Conservation (phyloP, 305 asterid species). For the Ruellia speciosa region DNA sequence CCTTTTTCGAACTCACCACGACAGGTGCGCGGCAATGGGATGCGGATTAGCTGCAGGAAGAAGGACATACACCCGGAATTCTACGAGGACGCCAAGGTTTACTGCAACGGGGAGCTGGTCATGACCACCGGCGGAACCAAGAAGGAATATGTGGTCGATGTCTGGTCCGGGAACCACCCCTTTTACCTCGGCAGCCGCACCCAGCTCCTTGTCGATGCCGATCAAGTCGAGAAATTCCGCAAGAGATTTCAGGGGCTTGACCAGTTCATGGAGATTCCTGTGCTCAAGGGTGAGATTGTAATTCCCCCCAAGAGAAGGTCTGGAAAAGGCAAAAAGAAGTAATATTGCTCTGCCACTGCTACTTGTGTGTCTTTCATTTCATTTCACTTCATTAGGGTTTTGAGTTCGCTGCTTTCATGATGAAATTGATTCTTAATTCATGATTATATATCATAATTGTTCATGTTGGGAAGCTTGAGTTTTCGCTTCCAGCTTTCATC, state of each 20-base stretch:
- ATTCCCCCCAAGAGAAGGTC: slow-evolving; percentile 69
- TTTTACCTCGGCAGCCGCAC: slow-evolving; percentile 79
- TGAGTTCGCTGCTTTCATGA: too few relatives aligned
- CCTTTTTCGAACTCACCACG: slow-evolving; percentile 24
- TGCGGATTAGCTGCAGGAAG: slow-evolving; percentile 75
- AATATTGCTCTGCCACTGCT: slow-evolving; percentile 7
- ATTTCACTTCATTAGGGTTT: too few relatives aligned
- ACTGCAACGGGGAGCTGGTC: slow-evolving; percentile 88
- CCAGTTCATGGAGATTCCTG: slow-evolving; percentile 69
- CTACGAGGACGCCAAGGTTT: slow-evolving; percentile 66
- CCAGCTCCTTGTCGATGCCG: slow-evolving; percentile 48
- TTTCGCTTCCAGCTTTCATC: too few relatives aligned
- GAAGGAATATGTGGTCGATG: slow-evolving; percentile 79
- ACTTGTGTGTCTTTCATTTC: too few relatives aligned
- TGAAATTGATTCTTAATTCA: too few relatives aligned
- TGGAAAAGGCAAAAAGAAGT: slow-evolving; percentile 65
- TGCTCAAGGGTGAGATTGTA: slow-evolving; percentile 82
- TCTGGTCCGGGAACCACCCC: slow-evolving; percentile 96
- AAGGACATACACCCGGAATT: slow-evolving; percentile 82
- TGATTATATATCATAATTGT: too few relatives aligned
- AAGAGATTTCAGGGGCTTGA: slow-evolving; percentile 62
- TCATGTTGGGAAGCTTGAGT: too few relatives aligned
- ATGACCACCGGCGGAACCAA: slow-evolving; percentile 95
- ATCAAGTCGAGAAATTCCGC: slow-evolving; percentile 80
- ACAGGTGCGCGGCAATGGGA: slow-evolving; percentile 33